Conservation (phyloP, 2,329 filamentous ascomycete species). For the Venturia asperata region DNA sequence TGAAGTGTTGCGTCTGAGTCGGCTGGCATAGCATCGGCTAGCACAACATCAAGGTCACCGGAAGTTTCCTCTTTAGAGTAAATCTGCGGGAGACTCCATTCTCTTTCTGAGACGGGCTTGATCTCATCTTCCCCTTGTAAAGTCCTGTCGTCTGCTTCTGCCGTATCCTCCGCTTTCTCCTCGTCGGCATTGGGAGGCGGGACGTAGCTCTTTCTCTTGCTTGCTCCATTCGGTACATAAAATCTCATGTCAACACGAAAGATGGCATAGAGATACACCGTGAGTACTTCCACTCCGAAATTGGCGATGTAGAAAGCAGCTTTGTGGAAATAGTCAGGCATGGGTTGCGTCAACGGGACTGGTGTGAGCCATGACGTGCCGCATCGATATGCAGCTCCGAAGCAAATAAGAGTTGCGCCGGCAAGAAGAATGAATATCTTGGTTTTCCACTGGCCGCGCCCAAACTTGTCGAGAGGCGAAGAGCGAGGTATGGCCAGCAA, state of each 20-base stretch:
- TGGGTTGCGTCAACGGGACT: conserved; percentile 40
- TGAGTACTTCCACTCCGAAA: conserved; percentile 64
- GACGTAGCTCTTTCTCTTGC: conserved; percentile 45
- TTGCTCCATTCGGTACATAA: conserved; percentile 63
- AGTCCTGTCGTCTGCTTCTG: not conserved
- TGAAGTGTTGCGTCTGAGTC: not conserved
- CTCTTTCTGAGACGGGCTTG: not conserved
- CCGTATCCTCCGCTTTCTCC: not conserved
- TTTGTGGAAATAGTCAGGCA: conserved; percentile 65
- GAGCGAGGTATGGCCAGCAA: conserved; percentile 43
- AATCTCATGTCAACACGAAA: conserved; percentile 68
- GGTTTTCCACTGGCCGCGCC: conserved; percentile 56
- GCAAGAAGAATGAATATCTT: conserved; percentile 61
- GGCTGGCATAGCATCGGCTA: not conserved
- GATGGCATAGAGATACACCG: conserved; percentile 60
- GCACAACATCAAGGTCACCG: not conserved
- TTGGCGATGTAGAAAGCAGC: conserved; percentile 74
- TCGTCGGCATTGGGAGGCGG: not conserved
- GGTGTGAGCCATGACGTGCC: conserved; percentile 49
- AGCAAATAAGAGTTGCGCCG: conserved; percentile 52
- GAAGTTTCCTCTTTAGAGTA: not conserved
- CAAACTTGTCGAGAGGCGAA: conserved; percentile 52
- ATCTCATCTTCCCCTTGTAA: not conserved
- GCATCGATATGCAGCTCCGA: conserved; percentile 64
- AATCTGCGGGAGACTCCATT: not conserved